Evolutionary conservation across 2,329 filamentous ascomycete genomes (phyloP).

Genomic region (Pseudogymnoascus sp.): DNA sequence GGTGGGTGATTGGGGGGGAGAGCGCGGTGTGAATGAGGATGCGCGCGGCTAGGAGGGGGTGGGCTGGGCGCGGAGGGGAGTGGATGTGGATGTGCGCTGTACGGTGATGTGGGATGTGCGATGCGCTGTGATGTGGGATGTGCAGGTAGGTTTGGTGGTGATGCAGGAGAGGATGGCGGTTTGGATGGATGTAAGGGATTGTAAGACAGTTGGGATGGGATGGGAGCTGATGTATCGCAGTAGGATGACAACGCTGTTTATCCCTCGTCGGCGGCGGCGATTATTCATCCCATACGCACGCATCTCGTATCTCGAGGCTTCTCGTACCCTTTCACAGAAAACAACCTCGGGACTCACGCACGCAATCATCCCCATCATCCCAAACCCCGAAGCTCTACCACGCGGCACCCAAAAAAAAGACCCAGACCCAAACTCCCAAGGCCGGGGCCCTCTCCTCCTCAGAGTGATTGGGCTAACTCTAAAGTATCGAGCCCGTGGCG

Average conservation of each 20-base stretch:
- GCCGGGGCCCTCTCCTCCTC: not conserved
- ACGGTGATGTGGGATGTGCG: not conserved
- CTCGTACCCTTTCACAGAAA: too few species aligned
- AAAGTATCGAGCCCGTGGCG: too few species aligned
- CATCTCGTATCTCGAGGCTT: too few species aligned
- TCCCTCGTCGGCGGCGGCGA: not conserved
- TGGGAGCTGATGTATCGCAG: not conserved
- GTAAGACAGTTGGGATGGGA: not conserved
- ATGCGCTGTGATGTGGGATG: not conserved
- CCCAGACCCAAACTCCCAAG: too few species aligned
- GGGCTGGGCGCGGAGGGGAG: too few species aligned
- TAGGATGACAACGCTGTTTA: not conserved
- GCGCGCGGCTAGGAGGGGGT: not conserved
- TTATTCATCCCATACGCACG: not conserved
- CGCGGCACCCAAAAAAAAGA: not conserved
- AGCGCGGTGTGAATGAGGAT: not conserved
- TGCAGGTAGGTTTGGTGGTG: not conserved
- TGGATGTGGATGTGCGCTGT: not conserved
- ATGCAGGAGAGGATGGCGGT: not conserved
- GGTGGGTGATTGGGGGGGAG: not conserved
- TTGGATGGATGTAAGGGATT: not conserved
- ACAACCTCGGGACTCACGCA: not conserved
- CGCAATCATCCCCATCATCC: not conserved
- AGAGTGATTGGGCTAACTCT: not conserved
- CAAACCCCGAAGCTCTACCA: not conserved